Base-by-base conservation (phyloP, 2,329 filamentous ascomycete genomes). In the Bisporella sp. region DNA sequence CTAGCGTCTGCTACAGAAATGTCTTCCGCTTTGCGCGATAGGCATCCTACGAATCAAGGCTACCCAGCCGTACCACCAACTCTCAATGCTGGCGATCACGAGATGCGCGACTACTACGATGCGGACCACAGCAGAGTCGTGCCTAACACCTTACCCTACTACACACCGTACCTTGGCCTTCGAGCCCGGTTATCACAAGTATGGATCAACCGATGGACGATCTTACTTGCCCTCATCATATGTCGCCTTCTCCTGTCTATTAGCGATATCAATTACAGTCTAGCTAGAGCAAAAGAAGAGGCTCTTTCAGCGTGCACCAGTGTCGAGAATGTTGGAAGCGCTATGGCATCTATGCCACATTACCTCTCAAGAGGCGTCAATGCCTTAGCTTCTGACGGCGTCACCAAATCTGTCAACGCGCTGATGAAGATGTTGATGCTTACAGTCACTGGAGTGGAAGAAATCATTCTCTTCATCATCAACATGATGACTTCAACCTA, bases 271-370 rank as follows among this genome's bases (percentile, higher is more conserved):
- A 77, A 90, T 64, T 75, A 81, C 59, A 83, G 91, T 64, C 79
- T 97, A 57, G 80, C 70, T 48, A 82, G 83, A 50, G 92, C 93
- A 45, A 85, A 89, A 67, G 69, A 73, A 50, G 84, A 96, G 73
- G 92, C 93, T 29, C 78, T 96, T 48, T 85, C 88, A 47, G 90
- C 92, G 57, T 99, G 93, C 69, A 89, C 84, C 51, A 87, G 87
- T 66, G 92, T 97, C 45, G 92, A 99, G 72, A 89, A 89, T 59
- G 81, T 95, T 59, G 93, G 92, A 56, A 96, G 90, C 66, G 80
- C 89, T 54, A 92, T 99, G 89, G 93, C 92, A 39, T 97, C 93
- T 37, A 96, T 97, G 90, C 93, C 93, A 51, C 87, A 96, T 69
- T 97, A 96, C 71, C 84, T 97, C 66, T 87, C 91, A 2, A 74